phyloP scores from a whole-genome alignment of 208 protist species.

The Wallacemonas rigidus region DNA sequence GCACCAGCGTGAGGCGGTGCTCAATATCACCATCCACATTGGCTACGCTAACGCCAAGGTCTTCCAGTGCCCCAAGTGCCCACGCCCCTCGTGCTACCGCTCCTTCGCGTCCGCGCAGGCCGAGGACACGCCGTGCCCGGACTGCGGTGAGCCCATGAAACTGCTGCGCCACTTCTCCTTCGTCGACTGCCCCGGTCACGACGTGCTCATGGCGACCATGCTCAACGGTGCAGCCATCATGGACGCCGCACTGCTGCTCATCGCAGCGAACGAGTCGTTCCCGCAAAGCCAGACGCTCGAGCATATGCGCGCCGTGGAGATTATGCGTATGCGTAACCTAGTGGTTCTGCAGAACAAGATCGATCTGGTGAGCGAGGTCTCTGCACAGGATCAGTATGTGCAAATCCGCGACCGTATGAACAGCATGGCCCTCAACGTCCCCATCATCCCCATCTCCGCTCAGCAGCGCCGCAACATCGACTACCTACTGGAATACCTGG shows the following conservation, averaged over 20 bases:
- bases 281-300: constrained; percentile 95
- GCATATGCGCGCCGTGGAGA: constrained; percentile 98
- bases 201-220: constrained; percentile 99
- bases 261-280: constrained; percentile 99
- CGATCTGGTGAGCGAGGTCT: constrained; percentile 98
- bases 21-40: constrained; percentile 99
- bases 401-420: constrained; percentile 93
- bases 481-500: constrained; percentile 97
- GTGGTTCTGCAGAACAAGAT: constrained; percentile 99
- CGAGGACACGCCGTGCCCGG: constrained; percentile 83
- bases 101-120: constrained; percentile 88
- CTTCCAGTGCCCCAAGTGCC: constrained; percentile 85
- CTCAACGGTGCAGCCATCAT: constrained; percentile 99
- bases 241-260: constrained; percentile 99
- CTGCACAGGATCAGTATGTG: constrained; percentile 95
- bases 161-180: constrained; percentile 97
- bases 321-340: constrained; percentile 99
- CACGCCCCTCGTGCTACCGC: constrained; percentile 93
- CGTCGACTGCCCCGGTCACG: constrained; percentile 99
- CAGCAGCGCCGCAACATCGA: constrained; percentile 99
- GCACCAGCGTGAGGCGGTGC: constrained; percentile 98
- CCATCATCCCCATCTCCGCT: constrained; percentile 99
- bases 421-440: constrained; percentile 93
- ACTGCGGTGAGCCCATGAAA: constrained; percentile 65
- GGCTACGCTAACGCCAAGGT: constrained; percentile 99